Evolutionary conservation across 495 filamentous ascomycete species (phyloP).

Genomic region (Trichocladium antarcticum): DNA sequence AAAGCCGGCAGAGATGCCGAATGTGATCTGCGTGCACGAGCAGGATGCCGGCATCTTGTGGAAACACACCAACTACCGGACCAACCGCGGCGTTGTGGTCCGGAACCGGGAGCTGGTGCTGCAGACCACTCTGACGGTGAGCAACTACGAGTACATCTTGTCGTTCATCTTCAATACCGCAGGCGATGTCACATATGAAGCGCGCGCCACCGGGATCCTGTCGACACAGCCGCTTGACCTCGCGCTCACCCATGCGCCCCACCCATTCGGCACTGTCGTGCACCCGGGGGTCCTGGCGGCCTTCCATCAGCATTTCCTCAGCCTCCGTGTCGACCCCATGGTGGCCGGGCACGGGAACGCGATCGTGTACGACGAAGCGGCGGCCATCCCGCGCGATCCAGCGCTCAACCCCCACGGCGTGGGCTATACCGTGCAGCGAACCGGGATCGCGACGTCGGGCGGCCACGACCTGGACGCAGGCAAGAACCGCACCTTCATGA

Average conservation of each 20-base stretch:
- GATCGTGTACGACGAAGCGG: constrained; percentile 56
- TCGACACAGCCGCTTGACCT: constrained; percentile 68
- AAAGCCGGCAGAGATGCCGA: constrained; percentile 49
- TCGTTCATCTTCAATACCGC: constrained; percentile 80
- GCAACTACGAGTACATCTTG: constrained; percentile 79
- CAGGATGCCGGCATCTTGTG: constrained; percentile 63
- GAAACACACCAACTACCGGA: constrained; percentile 78
- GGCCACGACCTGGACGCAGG: constrained; percentile 46
- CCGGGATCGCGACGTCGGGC: constrained; percentile 48
- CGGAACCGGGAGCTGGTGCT: constrained; percentile 62
- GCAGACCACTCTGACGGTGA: constrained; percentile 67
- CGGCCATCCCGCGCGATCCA: constrained; percentile 36
- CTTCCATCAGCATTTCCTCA: constrained; percentile 85
- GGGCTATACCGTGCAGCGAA: constrained; percentile 57
- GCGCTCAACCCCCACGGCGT: constrained; percentile 69
- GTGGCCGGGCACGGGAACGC: constrained; percentile 67
- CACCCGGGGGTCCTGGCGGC: constrained; percentile 68
- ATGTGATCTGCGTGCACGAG: constrained; percentile 71
- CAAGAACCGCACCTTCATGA: constrained; percentile 65
- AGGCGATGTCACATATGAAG: constrained; percentile 68
- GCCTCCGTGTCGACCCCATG: constrained; percentile 71
- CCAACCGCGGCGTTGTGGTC: constrained; percentile 52
- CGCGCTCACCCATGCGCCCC: constrained; percentile 45
- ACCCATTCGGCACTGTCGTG: constrained; percentile 67
- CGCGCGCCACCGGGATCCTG: constrained; percentile 76